phyloP scores from a whole-genome alignment of 495 filamentous ascomycete genomes.

The Chlorociboria aeruginascens region DNA sequence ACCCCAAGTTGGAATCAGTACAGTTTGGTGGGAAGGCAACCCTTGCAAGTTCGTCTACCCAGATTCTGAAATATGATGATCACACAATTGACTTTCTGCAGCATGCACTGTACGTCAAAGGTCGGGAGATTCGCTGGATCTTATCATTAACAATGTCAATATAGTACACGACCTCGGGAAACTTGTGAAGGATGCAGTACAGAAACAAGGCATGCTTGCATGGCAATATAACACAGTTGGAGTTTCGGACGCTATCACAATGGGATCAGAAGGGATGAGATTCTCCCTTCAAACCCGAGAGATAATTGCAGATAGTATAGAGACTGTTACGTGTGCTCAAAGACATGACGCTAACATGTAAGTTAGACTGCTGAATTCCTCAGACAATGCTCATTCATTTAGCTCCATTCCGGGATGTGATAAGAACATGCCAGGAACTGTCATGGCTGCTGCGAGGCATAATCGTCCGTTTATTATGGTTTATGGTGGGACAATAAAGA shows the following conservation, averaged over 20 bases:
- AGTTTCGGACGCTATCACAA: constrained; percentile 61
- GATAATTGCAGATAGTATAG: constrained; percentile 90
- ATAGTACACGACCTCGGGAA: constrained; percentile 78
- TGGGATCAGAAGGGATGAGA: constrained; percentile 95
- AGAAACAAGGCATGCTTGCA: constrained; percentile 76
- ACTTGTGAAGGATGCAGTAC: constrained; percentile 73
- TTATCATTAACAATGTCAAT: neutral
- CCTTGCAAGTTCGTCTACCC: constrained; percentile 51
- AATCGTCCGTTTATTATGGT: constrained; percentile 70
- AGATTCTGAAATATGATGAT: constrained; percentile 5
- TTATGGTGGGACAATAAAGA: constrained; percentile 84
- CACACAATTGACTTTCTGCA: constrained; percentile 8
- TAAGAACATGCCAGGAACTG: constrained; percentile 92
- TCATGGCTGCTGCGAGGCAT: constrained; percentile 63
- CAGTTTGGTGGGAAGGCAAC: constrained; percentile 77
- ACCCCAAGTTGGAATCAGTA: constrained; percentile 64
- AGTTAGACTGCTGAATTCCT: too few relatives aligned
- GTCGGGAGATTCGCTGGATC: neutral
- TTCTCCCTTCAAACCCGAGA: constrained; percentile 94
- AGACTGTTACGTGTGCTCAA: constrained; percentile 72
- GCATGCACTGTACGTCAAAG: constrained; percentile 33
- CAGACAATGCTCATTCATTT: too few relatives aligned
- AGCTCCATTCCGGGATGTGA: constrained; percentile 84
- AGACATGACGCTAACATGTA: constrained; percentile 83
- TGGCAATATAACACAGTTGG: constrained; percentile 78